Evolutionary conservation across 2,329 filamentous ascomycete species (phyloP).

Genomic region (Falciphora oryzae): DNA sequence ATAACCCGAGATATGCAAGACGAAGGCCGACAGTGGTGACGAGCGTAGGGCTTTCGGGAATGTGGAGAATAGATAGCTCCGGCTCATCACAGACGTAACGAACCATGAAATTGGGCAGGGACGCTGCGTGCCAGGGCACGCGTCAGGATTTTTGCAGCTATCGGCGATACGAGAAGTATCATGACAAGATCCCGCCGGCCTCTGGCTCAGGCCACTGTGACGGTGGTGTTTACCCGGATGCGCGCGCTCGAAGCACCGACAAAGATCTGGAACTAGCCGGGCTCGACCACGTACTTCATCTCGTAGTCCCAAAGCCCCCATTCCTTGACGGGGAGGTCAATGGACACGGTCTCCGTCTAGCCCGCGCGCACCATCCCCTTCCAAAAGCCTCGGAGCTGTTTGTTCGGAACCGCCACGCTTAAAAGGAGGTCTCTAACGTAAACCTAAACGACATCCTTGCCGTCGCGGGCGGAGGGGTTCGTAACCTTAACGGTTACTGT

Average conservation of each 20-base stretch:
- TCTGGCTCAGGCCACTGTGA: constrained; percentile 37
- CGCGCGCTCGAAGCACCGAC: constrained; percentile 57
- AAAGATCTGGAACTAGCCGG: constrained; percentile 58
- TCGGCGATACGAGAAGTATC: too few relatives aligned
- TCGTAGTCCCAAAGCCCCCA: constrained; percentile 52
- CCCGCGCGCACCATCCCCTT: constrained; percentile 58
- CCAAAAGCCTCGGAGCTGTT: constrained; percentile 59
- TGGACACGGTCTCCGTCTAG: constrained; percentile 44
- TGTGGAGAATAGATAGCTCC: too few relatives aligned
- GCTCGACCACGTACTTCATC: constrained; percentile 71
- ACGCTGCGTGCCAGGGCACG: too few relatives aligned
- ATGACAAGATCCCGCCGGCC: neutral
- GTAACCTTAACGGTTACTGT: constrained; percentile 56
- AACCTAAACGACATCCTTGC: constrained; percentile 62
- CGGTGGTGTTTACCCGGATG: constrained; percentile 48
- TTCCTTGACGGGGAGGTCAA: constrained; percentile 49
- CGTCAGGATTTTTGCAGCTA: neutral
- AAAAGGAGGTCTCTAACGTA: constrained; percentile 60
- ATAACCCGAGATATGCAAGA: too few relatives aligned
- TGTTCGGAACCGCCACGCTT: constrained; percentile 59
- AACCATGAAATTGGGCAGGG: too few relatives aligned
- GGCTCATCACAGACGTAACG: too few relatives aligned
- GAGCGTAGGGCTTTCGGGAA: too few relatives aligned
- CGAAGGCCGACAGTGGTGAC: too few relatives aligned
- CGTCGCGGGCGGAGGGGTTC: constrained; percentile 52